phyloP scores from a whole-genome alignment of 768 basidiomycete species.

The Trametes cinnabarina region DNA sequence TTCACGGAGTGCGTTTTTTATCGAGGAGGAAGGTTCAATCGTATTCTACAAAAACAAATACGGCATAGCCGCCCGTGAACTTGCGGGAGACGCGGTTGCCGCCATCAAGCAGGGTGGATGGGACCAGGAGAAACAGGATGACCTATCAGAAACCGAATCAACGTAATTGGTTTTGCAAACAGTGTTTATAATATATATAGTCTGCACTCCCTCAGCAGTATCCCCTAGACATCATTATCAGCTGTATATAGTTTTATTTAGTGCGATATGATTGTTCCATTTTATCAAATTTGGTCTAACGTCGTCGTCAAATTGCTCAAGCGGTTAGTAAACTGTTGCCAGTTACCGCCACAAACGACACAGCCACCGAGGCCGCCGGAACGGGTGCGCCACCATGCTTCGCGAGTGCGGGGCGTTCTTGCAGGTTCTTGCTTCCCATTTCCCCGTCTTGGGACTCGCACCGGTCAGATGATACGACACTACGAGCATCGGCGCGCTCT shows the following conservation, averaged over 20 bases:
- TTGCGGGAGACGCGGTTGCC: constrained; percentile 16
- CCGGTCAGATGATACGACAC: constrained; percentile 1
- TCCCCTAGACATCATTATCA: neutral
- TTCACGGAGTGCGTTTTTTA: constrained; percentile 62
- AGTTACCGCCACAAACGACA: constrained; percentile 12
- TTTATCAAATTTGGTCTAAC: too few species aligned
- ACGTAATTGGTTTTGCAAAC: too few species aligned
- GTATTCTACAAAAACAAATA: constrained; percentile 59
- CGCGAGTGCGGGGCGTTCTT: neutral
- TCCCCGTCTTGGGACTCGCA: neutral
- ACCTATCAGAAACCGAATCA: neutral
- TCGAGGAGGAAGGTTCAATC: constrained; percentile 61
- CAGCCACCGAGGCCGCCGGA: constrained; percentile 14
- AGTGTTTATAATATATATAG: too few species aligned
- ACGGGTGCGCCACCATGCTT: neutral
- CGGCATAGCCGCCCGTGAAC: constrained; percentile 39
- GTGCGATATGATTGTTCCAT: too few species aligned
- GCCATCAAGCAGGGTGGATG: constrained; percentile 16
- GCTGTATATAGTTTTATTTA: constrained; percentile 1
- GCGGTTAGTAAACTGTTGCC: too few species aligned
- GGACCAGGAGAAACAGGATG: constrained; percentile 18
- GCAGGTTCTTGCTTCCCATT: neutral
- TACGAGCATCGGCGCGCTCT: neutral
- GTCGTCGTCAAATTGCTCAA: too few species aligned
- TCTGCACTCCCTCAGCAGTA: too few species aligned